Base-by-base conservation (phyloP, 768 basidiomycete species). In the Dioszegia aurantiaca region DNA sequence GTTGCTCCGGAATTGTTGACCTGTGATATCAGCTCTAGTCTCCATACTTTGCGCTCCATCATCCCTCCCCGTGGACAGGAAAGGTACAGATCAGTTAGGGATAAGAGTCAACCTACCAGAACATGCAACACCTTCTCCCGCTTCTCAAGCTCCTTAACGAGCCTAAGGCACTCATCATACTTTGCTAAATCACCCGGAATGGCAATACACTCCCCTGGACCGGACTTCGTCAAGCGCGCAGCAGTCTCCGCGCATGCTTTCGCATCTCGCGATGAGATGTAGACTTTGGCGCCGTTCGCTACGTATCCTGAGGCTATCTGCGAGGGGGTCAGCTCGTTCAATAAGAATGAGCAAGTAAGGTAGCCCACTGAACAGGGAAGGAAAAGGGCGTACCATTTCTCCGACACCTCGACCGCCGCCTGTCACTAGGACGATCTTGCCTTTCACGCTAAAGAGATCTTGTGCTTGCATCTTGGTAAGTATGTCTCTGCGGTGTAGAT, bases 241-340 rank as follows among this genome's bases (percentile, higher is more conserved):
- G 84, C 83, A 1, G 84, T 83, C 10, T 72, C 73, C 31, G 81
- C 73, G 64, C 84, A 84, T 24, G 82, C 82, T 59, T 81, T 78
- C 5, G 75, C 78, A 21, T 81, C 80, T 31, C 86, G 82, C 5
- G 85, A 83, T 1, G 83, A 80, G 64, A 86, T 86, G 74, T 86
- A 87, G 37, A 84, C 83, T 64, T 80, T 82, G 10, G 84, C 83
- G 11, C 85, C 85, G 59, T 85, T 86, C 55, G 74, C 78, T 21
- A 86, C 80, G 65, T 83, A 86, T 8, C 83, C 85, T 6, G 83
- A 78, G 2, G 86, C 82, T 61, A 87, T 85, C 85, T 85, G n/a
- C n/a, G 58, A 39, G 36, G 12, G 3, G 4, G 9, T 39, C 48
- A 51, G 23, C 19, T 31, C n/a, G 4, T 42, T 28, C 59, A 12